These are phyloP conservation scores for Boletales sp. DNA, from an alignment of 768 basidiomycete species.

Conservation along the genomic window DNA sequence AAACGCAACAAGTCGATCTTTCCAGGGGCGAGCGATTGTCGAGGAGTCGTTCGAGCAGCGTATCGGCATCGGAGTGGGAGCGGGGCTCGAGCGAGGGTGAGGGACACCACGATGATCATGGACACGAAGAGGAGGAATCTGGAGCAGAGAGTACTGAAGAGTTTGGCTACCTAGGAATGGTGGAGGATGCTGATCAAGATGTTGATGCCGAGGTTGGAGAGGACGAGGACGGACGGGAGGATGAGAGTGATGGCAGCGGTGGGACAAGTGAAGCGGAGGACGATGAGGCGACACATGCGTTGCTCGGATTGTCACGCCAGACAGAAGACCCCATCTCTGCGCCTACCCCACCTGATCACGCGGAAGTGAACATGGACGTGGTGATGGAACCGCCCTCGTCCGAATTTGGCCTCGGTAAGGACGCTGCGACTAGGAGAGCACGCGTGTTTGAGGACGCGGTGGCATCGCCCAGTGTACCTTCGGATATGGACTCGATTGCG, in stretches of 20 bases:
- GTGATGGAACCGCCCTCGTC: slow-evolving; percentile 10
- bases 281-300: slow-evolving; percentile 26
- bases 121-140: slow-evolving; percentile 24
- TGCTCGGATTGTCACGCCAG: slow-evolving; percentile 16
- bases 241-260: slow-evolving; percentile 32
- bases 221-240: slow-evolving; percentile 17
- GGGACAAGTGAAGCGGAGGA: slow-evolving; percentile 39
- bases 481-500: slow-evolving; percentile 24
- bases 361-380: slow-evolving; percentile 3
- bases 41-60: slow-evolving; percentile 57
- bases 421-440: background rate
- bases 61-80: slow-evolving; percentile 31
- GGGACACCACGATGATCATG: slow-evolving; percentile 16
- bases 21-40: slow-evolving; percentile 43
- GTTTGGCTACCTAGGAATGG: slow-evolving; percentile 31
- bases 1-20: slow-evolving; percentile 77
- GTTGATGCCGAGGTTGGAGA: background rate
- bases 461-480: slow-evolving; percentile 22
- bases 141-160: slow-evolving; percentile 33
- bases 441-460: slow-evolving; percentile 12
- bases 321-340: background rate
- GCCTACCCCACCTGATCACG: background rate
- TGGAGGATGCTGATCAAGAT: slow-evolving; percentile 12
- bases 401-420: slow-evolving; percentile 4
- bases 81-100: slow-evolving; percentile 22